These are phyloP conservation scores for Rhizophagus clarus DNA, from an alignment of 192 early-diverging fungal genomes.

Conservation along the genomic window DNA sequence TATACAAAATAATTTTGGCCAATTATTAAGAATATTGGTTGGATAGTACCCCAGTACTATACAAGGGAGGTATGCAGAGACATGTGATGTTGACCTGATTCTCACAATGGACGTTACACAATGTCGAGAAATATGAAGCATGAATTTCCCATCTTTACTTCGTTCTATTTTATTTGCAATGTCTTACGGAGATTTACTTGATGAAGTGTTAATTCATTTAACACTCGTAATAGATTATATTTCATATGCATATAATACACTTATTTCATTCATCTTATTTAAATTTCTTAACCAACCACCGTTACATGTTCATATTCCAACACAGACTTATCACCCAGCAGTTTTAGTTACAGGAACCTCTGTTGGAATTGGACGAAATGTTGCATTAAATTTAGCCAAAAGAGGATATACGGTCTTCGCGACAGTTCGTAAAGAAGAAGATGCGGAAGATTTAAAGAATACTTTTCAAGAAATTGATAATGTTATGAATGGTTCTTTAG, in stretches of 20 bases:
- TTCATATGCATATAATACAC: slow-evolving; percentile 12
- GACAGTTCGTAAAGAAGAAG: slow-evolving; percentile 17
- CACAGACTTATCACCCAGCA: slow-evolving; percentile 21
- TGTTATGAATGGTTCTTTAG: neutral
- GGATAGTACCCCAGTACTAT: too few relatives aligned
- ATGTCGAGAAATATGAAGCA: too few relatives aligned
- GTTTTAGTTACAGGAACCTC: slow-evolving; percentile 26
- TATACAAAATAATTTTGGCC: too few relatives aligned
- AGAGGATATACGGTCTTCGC: slow-evolving; percentile 25
- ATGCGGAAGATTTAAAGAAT: neutral
- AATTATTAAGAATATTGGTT: too few relatives aligned
- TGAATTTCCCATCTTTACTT: too few relatives aligned
- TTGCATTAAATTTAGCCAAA: slow-evolving; percentile 6
- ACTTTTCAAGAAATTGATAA: slow-evolving; percentile 8
- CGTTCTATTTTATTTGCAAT: neutral
- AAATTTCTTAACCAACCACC: slow-evolving; percentile 9
- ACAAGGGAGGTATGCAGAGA: too few relatives aligned
- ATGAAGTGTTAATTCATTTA: neutral
- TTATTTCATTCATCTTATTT: neutral
- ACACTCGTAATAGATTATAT: slow-evolving; percentile 20
- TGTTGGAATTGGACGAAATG: slow-evolving; percentile 11
- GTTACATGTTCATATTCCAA: neutral
- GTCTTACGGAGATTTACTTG: neutral
- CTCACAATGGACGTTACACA: too few relatives aligned
- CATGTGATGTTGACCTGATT: too few relatives aligned